phyloP scores from a whole-genome alignment of 768 basidiomycete species.

The Suillus clintonianus region DNA sequence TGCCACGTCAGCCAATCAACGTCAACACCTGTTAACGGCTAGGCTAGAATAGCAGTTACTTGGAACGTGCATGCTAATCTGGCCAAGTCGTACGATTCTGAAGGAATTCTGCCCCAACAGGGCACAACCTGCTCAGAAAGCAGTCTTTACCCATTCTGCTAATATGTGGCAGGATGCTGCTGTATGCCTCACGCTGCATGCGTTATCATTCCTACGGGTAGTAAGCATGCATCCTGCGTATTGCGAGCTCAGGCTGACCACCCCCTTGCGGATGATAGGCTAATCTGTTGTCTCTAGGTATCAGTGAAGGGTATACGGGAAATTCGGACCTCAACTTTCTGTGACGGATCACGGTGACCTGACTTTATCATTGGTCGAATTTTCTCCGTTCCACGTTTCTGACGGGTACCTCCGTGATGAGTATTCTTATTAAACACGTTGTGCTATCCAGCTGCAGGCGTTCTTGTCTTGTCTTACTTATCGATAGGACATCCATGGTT shows the following conservation, averaged over 20 bases:
- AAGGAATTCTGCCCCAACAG: background rate
- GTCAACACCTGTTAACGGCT: background rate
- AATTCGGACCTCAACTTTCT: background rate
- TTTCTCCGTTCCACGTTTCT: background rate
- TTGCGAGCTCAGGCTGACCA: too few relatives aligned
- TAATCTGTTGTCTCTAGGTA: background rate
- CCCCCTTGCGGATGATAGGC: too few relatives aligned
- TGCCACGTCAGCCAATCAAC: background rate
- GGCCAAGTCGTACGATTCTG: background rate
- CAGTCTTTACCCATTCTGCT: background rate
- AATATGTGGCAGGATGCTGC: background rate
- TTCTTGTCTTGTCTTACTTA: background rate
- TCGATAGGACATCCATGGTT: background rate
- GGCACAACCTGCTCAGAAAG: background rate
- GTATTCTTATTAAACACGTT: background rate
- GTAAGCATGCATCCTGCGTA: too few relatives aligned
- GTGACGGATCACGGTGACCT: background rate
- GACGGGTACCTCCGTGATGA: background rate
- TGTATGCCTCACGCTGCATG: background rate
- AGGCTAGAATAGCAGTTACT: background rate
- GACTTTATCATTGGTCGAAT: background rate
- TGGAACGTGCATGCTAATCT: background rate
- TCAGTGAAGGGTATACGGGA: background rate
- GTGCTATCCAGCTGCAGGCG: background rate
- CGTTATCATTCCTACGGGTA: background rate